Conservation (phyloP, 805 yeast genomes). For the Ogataea neopini region DNA sequence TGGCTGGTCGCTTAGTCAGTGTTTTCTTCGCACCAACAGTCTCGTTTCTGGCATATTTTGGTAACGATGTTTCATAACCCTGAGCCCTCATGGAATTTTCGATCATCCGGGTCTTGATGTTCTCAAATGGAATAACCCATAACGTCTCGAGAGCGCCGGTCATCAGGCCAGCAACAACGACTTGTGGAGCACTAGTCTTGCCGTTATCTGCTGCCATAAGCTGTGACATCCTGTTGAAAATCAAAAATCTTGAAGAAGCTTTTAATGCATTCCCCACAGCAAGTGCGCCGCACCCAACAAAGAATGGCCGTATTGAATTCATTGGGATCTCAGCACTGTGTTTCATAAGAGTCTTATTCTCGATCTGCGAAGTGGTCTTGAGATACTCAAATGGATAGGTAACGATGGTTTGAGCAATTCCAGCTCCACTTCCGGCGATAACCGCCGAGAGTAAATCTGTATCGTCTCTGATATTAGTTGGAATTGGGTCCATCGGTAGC, state of each 20-base stretch:
- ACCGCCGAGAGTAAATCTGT: conserved; percentile 57
- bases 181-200: conserved; percentile 74
- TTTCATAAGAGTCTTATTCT: conserved; percentile 38
- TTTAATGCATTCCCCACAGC: conserved; percentile 74
- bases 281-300: conserved; percentile 71
- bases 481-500: conserved; percentile 15
- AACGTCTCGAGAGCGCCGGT: conserved; percentile 83
- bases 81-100: conserved; percentile 53
- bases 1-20: conserved; percentile 17
- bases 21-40: conserved; percentile 26
- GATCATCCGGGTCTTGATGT: conserved; percentile 75
- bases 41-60: conserved; percentile 21
- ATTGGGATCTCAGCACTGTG: conserved; percentile 38
- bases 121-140: conserved; percentile 89
- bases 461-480: conserved; percentile 21
- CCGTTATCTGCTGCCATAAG: conserved; percentile 60
- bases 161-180: conserved; percentile 79
- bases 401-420: conserved; percentile 59
- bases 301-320: conserved; percentile 34
- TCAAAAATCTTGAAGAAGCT: conserved; percentile 68
- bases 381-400: conserved; percentile 74
- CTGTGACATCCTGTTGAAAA: conserved; percentile 73
- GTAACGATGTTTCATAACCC: conserved; percentile 31
- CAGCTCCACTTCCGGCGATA: conserved; percentile 62
- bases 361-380: conserved; percentile 65